phyloP scores from a whole-genome alignment of 495 filamentous ascomycete genomes.

The Tetracladium setigerum region DNA sequence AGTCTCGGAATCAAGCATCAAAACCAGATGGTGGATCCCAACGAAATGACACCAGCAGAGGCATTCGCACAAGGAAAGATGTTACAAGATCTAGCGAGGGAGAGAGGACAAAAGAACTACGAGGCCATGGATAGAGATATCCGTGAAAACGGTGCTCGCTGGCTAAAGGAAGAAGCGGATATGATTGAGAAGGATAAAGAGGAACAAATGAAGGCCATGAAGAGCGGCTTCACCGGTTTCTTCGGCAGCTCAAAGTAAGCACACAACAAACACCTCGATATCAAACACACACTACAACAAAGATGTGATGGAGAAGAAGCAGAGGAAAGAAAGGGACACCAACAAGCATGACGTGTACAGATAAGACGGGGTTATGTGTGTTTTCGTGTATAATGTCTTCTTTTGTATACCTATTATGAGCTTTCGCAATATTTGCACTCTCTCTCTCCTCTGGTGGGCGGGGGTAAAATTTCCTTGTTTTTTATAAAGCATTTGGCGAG shows the following conservation, averaged over 20 bases:
- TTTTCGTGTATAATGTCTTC: no score
- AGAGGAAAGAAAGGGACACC: no score
- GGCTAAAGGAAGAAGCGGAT: conserved; percentile 84
- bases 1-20: conserved; percentile 69
- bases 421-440: no score
- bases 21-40: conserved; percentile 42
- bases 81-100: conserved; percentile 84
- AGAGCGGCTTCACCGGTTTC: conserved; percentile 40
- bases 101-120: conserved; percentile 85
- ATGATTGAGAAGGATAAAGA: conserved; percentile 78
- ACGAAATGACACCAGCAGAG: conserved; percentile 61
- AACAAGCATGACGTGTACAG: no score
- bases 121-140: conserved; percentile 83
- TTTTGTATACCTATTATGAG: no score
- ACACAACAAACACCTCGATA: no score
- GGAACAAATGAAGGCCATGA: conserved; percentile 82
- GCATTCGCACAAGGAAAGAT: conserved; percentile 87
- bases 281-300: no score
- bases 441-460: no score
- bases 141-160: conserved; percentile 83
- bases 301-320: no score
- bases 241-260: conserved; percentile 22
- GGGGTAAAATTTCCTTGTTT: no score
- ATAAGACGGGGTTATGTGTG: no score
- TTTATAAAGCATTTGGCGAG: no score